Percentiles rank a stretch among this genome's conserved stretches.
phyloP scores from a whole-genome alignment of 352 stramenopile species.

The Globisporangium sylvaticum region DNA sequence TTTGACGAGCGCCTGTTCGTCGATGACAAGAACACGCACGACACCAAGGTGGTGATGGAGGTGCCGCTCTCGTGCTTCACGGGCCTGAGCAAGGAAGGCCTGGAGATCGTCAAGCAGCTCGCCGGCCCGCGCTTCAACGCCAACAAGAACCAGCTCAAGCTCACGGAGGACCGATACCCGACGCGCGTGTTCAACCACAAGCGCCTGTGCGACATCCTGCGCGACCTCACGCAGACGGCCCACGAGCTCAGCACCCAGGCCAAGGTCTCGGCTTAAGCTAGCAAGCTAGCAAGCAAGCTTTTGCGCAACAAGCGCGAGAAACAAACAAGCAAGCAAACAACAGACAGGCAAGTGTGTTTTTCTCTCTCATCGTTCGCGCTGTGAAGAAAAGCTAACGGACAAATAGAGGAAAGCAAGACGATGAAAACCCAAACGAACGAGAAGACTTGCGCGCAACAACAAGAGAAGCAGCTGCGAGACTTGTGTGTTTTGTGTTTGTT shows the following conservation, averaged over 20 bases:
- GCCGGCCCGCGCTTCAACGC: conserved; percentile 69
- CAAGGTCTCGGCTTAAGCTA: conserved; percentile 21
- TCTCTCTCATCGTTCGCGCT: neutral
- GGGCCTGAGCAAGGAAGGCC: conserved; percentile 41
- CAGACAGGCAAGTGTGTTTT: neutral
- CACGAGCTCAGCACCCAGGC: conserved; percentile 50
- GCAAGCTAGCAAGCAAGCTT: conserved; percentile 4
- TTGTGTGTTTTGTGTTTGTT: conserved; percentile 6
- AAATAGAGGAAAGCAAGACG: conserved; percentile 9
- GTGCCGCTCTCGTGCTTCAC: conserved; percentile 65
- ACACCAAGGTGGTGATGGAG: conserved; percentile 81
- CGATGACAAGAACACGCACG: conserved; percentile 74
- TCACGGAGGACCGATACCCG: conserved; percentile 74
- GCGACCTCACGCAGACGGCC: conserved; percentile 67
- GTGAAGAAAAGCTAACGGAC: neutral
- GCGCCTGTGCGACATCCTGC: conserved; percentile 78
- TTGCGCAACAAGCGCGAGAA: neutral
- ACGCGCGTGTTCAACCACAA: conserved; percentile 84
- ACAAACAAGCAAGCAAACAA: conserved; percentile 10
- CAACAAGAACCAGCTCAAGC: conserved; percentile 78
- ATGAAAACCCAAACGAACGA: neutral
- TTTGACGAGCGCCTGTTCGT: conserved; percentile 81
- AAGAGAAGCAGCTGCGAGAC: neutral
- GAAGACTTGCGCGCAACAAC: neutral
- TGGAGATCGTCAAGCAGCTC: conserved; percentile 65